A percentile compares a stretch with the other conserved stretches of the same genome.
phyloP scores from a whole-genome alignment of 768 basidiomycete species.

The Naganishia vishniacii region DNA sequence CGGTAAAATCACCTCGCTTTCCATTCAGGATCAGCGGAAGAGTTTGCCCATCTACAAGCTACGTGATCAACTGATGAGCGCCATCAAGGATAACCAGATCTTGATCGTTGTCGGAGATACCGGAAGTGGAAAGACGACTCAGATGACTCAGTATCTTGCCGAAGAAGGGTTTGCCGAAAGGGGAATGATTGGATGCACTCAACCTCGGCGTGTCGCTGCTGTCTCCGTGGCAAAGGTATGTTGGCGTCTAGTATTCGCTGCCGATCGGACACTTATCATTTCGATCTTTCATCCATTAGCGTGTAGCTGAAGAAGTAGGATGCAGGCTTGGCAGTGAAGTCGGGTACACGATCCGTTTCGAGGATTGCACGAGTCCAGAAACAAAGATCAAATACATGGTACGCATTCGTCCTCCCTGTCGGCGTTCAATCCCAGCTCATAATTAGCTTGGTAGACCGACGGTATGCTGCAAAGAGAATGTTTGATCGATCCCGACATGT shows the following conservation, averaged over 20 bases:
- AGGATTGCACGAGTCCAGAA: conserved; percentile 97
- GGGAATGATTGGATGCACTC: conserved; percentile 91
- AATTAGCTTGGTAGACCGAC: conserved; percentile 58
- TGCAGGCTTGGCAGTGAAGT: conserved; percentile 96
- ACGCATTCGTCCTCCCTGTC: conserved; percentile 25
- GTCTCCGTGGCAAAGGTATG: conserved; percentile 86
- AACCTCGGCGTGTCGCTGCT: conserved; percentile 97
- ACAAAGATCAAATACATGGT: conserved; percentile 98
- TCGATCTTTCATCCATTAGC: too few species aligned
- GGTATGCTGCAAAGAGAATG: conserved; percentile 98
- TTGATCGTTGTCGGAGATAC: conserved; percentile 98
- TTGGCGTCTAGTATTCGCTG: background rate
- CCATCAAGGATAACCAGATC: conserved; percentile 88
- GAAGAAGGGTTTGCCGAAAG: conserved; percentile 87
- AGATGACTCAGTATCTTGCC: conserved; percentile 97
- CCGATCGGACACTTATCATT: background rate
- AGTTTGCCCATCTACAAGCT: conserved; percentile 92
- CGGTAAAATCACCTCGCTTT: conserved; percentile 81
- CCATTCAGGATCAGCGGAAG: conserved; percentile 88
- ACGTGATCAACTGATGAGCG: conserved; percentile 78
- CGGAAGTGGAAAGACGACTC: conserved; percentile 97
- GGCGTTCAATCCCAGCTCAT: background rate
- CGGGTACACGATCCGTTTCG: conserved; percentile 97
- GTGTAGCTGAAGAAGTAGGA: conserved; percentile 96
- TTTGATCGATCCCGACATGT: conserved; percentile 88